These are phyloP conservation scores for Lizonia empirigonia DNA, from an alignment of 2,329 filamentous ascomycete species.

Conservation along the genomic window DNA sequence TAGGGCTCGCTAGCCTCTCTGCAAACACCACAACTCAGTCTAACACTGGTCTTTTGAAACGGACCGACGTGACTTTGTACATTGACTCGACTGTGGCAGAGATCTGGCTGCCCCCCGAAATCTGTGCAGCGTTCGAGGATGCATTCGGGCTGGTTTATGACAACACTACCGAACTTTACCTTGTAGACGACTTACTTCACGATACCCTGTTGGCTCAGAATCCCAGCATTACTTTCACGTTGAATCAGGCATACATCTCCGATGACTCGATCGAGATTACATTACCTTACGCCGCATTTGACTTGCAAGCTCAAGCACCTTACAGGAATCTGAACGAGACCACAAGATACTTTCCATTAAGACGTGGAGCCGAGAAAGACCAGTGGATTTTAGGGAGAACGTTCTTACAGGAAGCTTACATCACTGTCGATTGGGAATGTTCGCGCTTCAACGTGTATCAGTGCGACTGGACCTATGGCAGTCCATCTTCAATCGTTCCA, in stretches of 20 bases:
- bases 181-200: slow-evolving; percentile 63
- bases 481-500: slow-evolving; percentile 34
- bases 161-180: slow-evolving; percentile 66
- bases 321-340: slow-evolving; percentile 64
- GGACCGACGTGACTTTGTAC: slow-evolving; percentile 49
- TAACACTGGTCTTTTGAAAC: slow-evolving; percentile 45
- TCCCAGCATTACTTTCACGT: slow-evolving; percentile 52
- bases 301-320: slow-evolving; percentile 52
- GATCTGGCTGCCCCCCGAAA: slow-evolving; percentile 54
- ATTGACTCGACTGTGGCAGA: slow-evolving; percentile 58
- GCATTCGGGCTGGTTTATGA: slow-evolving; percentile 70
- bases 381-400: slow-evolving; percentile 69
- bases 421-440: slow-evolving; percentile 57
- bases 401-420: slow-evolving; percentile 71
- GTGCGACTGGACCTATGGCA: slow-evolving; percentile 40
- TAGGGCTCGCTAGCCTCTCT: slow-evolving; percentile 57
- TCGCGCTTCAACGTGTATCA: slow-evolving; percentile 55
- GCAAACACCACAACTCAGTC: slow-evolving; percentile 29
- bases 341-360: slow-evolving; percentile 70
- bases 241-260: slow-evolving; percentile 46
- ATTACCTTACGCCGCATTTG: slow-evolving; percentile 58
- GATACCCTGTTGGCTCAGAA: slow-evolving; percentile 55
- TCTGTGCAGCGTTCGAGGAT: slow-evolving; percentile 69
- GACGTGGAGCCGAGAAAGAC: slow-evolving; percentile 58
- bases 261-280: slow-evolving; percentile 51